These are phyloP conservation scores for Kodamaea laetipori DNA, from an alignment of 805 yeast genomes.

Conservation along the genomic window DNA sequence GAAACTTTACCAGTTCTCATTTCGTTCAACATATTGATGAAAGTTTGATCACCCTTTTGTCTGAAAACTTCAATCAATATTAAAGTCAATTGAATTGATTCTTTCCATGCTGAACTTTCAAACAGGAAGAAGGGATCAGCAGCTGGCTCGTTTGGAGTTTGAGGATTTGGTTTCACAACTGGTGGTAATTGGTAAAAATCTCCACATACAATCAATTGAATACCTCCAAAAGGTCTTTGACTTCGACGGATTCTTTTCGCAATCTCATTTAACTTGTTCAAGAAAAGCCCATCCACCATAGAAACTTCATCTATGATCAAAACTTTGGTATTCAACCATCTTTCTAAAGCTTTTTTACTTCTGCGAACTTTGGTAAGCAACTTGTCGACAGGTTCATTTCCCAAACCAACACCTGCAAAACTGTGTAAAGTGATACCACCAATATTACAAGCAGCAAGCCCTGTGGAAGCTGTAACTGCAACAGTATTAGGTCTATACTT, in stretches of 20 bases:
- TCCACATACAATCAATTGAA: conserved; percentile 75
- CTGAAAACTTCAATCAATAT: conserved; percentile 68
- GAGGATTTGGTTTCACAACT: conserved; percentile 43
- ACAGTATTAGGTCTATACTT: conserved; percentile 53
- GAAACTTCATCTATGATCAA: conserved; percentile 77
- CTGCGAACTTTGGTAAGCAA: conserved; percentile 56
- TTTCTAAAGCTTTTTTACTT: conserved; percentile 47
- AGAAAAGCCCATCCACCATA: conserved; percentile 71
- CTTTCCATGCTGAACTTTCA: conserved; percentile 64
- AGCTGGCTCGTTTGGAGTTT: conserved; percentile 27
- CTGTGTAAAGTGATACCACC: conserved; percentile 80
- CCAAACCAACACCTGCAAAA: conserved; percentile 77
- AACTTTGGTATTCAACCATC: conserved; percentile 62
- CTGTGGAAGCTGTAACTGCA: conserved; percentile 83
- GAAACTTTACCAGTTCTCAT: conserved; percentile 66
- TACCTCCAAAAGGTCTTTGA: conserved; percentile 72
- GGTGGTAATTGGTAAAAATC: conserved; percentile 87
- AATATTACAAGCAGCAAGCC: conserved; percentile 78
- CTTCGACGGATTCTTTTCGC: conserved; percentile 53
- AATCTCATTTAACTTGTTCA: conserved; percentile 63
- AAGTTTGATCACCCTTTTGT: conserved; percentile 70
- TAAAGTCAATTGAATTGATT: conserved; percentile 56
- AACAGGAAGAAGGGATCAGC: conserved; percentile 55
- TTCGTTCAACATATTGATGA: conserved; percentile 74
- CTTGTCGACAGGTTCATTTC: conserved; percentile 50